phyloP scores from a whole-genome alignment of 23 red algal genomes.

The Agarophyton chilense region DNA sequence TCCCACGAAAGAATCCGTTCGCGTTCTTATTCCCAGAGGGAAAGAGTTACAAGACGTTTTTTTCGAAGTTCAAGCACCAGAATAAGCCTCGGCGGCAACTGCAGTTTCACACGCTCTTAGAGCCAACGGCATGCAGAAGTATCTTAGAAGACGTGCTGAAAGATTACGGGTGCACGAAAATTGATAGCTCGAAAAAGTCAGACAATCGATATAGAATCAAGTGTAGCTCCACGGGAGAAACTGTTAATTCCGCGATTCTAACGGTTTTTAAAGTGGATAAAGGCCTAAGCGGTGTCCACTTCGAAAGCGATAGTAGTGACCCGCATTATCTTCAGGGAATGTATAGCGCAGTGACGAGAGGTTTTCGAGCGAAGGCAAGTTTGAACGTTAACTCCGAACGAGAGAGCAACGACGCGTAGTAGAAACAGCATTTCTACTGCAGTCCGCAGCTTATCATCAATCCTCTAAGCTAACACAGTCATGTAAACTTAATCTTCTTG shows the following conservation, averaged over 20 bases:
- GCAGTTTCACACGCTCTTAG: not conserved
- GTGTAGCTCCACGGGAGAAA: not conserved
- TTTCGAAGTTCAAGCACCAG: not conserved
- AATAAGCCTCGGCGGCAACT: not conserved
- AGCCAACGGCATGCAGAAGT: not conserved
- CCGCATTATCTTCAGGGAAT: not conserved
- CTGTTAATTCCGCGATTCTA: not conserved
- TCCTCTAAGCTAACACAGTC: too few relatives aligned
- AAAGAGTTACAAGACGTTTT: not conserved
- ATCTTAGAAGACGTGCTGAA: slow-evolving; percentile 15
- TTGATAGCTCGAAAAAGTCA: not conserved
- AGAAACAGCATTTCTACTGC: too few relatives aligned
- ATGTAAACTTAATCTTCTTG: too few relatives aligned
- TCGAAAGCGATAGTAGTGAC: not conserved
- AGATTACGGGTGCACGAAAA: not conserved
- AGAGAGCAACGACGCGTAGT: not conserved
- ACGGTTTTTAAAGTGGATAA: slow-evolving; percentile 1
- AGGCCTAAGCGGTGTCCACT: not conserved
- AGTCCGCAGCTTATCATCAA: too few relatives aligned
- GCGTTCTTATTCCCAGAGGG: not conserved
- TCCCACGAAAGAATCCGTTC: not conserved
- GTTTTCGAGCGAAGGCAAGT: not conserved
- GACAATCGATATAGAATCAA: not conserved
- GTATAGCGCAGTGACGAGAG: not conserved
- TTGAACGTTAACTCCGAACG: slow-evolving; percentile 1